Evolutionary conservation across 2,329 filamentous ascomycete genomes (phyloP).

Genomic region (Microdochium trichocladiopsis): DNA sequence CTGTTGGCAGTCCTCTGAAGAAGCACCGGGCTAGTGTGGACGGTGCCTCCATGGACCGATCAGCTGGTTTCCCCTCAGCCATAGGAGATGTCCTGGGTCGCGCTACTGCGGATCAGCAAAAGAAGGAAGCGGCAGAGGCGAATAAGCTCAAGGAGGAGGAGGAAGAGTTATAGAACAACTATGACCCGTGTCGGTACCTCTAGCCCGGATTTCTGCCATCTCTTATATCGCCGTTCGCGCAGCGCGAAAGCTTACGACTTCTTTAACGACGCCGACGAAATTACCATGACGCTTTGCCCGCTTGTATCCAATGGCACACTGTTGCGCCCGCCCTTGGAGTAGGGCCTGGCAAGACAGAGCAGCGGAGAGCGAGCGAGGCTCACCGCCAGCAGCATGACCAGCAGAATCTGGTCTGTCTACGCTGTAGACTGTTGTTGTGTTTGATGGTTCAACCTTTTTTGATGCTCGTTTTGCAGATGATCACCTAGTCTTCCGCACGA

Average conservation of each 20-base stretch:
- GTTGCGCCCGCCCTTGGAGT: too few relatives aligned
- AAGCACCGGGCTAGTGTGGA: constrained; percentile 61
- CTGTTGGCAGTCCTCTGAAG: constrained; percentile 66
- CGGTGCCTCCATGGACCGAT: constrained; percentile 33
- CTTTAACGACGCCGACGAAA: too few relatives aligned
- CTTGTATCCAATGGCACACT: too few relatives aligned
- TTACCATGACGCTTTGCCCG: too few relatives aligned
- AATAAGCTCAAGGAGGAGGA: constrained; percentile 15
- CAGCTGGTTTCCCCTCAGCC: constrained; percentile 26
- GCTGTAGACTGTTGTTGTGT: background rate
- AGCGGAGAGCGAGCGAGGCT: too few relatives aligned
- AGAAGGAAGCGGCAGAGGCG: constrained; percentile 7
- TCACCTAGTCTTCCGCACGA: too few relatives aligned
- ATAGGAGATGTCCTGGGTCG: constrained; percentile 32
- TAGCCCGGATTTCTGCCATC: background rate
- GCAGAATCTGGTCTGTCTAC: background rate
- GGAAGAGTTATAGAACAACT: constrained; percentile 17
- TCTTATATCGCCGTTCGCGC: background rate
- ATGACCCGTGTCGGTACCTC: background rate
- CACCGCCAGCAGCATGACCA: background rate
- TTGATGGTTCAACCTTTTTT: background rate
- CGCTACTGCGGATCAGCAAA: constrained; percentile 15
- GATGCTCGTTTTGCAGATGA: too few relatives aligned
- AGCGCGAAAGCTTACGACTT: too few relatives aligned
- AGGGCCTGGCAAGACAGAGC: too few relatives aligned